Conservation (phyloP, 169 alveolate species). For the Eimeria necatrix region DNA sequence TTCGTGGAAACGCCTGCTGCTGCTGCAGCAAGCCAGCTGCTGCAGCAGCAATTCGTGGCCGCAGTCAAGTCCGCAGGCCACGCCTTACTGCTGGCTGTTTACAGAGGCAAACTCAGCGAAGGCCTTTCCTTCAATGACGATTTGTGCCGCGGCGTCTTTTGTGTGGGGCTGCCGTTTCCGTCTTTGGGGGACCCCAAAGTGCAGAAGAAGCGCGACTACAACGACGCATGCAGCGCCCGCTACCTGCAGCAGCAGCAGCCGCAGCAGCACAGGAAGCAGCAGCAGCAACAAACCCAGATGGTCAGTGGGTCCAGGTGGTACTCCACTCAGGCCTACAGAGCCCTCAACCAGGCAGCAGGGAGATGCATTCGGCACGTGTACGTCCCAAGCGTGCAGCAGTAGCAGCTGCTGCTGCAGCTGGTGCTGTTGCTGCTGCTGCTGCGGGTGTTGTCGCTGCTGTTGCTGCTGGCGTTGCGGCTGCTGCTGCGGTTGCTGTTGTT, state of each 20-base stretch:
- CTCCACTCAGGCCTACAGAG: slow-evolving; percentile 89
- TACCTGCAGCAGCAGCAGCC: slow-evolving; percentile 41
- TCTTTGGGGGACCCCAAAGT: slow-evolving; percentile 90
- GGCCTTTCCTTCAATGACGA: slow-evolving; percentile 97
- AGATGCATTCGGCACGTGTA: slow-evolving; percentile 91
- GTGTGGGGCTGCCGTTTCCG: slow-evolving; percentile 96
- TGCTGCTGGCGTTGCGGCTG: neutral
- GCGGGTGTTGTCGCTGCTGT: neutral
- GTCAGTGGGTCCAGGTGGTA: slow-evolving; percentile 89
- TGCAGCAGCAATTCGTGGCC: slow-evolving; percentile 10
- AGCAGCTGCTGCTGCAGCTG: neutral
- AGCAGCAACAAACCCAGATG: neutral
- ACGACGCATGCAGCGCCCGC: slow-evolving; percentile 39
- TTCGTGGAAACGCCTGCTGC: neutral
- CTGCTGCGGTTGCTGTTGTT: neutral
- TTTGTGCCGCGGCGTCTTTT: slow-evolving; percentile 93
- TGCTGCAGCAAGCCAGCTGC: neutral
- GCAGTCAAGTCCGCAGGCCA: slow-evolving; percentile 83
- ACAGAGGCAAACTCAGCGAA: slow-evolving; percentile 96
- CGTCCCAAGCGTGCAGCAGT: neutral
- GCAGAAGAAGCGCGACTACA: slow-evolving; percentile 7
- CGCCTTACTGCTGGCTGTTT: slow-evolving; percentile 95
- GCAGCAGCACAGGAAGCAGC: slow-evolving; percentile 33
- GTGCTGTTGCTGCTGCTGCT: slow-evolving; percentile 11
- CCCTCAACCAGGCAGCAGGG: slow-evolving; percentile 93